phyloP scores from a whole-genome alignment of 1,284 basidiomycete genomes.

The Gymnopus androsaceus region DNA sequence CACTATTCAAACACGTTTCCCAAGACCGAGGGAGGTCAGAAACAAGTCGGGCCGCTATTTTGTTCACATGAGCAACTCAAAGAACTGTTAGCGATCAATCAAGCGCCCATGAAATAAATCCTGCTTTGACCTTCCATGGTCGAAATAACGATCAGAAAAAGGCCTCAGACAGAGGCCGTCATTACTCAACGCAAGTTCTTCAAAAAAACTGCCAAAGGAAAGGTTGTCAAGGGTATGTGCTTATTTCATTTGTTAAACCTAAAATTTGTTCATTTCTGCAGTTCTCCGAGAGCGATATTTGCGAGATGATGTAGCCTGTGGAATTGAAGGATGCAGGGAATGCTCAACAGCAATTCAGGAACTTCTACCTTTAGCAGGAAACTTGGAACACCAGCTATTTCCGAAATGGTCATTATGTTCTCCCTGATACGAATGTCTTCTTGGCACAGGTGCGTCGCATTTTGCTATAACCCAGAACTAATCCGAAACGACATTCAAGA shows the following conservation, averaged over 20 bases:
- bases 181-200: constrained; percentile 87
- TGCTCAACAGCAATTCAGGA: constrained; percentile 48
- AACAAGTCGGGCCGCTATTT: not conserved
- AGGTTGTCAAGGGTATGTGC: constrained; percentile 83
- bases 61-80: constrained; percentile 3
- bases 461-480: not conserved
- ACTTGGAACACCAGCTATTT: constrained; percentile 52
- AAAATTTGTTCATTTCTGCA: constrained; percentile 25
- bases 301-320: constrained; percentile 92
- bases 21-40: too few relatives aligned
- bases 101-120: not conserved
- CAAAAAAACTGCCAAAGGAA: constrained; percentile 93
- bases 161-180: constrained; percentile 71
- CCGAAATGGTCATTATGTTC: constrained; percentile 77
- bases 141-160: constrained; percentile 79
- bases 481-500: constrained; percentile 47
- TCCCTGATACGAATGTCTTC: constrained; percentile 97
- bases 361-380: constrained; percentile 53
- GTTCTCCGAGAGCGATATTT: constrained; percentile 96
- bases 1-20: too few relatives aligned
- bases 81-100: not conserved
- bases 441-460: constrained; percentile 76
- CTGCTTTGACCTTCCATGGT: constrained; percentile 35
- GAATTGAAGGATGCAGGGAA: constrained; percentile 70
- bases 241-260: not conserved